Percentiles rank a stretch among this genome's conserved stretches.
Conservation (phyloP, 495 filamentous ascomycete genomes). For the Aspergillus ellipticus region DNA sequence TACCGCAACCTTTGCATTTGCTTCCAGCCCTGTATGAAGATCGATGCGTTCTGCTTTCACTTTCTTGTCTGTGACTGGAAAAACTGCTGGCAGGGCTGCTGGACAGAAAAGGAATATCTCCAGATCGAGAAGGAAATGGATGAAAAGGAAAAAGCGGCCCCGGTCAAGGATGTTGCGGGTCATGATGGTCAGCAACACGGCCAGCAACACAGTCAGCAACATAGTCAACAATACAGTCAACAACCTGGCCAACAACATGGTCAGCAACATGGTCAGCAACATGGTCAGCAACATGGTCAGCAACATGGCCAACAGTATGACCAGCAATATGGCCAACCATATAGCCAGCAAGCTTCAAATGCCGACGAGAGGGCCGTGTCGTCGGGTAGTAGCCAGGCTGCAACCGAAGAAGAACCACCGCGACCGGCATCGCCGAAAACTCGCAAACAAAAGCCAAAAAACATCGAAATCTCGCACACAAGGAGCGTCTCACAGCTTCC, state of each 20-base stretch:
- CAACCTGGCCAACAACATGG: too few species aligned
- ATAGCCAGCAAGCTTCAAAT: constrained; percentile 4
- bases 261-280: too few species aligned
- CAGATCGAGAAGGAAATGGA: constrained; percentile 66
- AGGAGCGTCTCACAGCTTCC: constrained; percentile 46
- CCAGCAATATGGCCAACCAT: not conserved
- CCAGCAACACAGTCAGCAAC: too few species aligned
- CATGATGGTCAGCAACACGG: constrained; percentile 6
- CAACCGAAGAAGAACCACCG: constrained; percentile 26
- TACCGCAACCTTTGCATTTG: constrained; percentile 89
- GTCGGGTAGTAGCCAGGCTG: constrained; percentile 57
- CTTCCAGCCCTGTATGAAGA: constrained; percentile 91
- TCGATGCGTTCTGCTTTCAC: constrained; percentile 85
- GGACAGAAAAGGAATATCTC: constrained; percentile 77
- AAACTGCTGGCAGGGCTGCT: constrained; percentile 93
- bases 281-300: too few species aligned
- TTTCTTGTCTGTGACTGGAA: constrained; percentile 90
- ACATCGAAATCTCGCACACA: constrained; percentile 37
- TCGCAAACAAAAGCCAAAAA: constrained; percentile 35
- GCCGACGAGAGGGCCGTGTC: constrained; percentile 59
- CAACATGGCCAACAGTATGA: too few species aligned
- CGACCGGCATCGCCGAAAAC: constrained; percentile 32
- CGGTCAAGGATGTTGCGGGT: constrained; percentile 18
- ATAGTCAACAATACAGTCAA: too few species aligned
- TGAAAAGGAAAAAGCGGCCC: constrained; percentile 31